Evolutionary conservation across 345 rosid species (phyloP).

Genomic region (Schrenkiella parvula): DNA sequence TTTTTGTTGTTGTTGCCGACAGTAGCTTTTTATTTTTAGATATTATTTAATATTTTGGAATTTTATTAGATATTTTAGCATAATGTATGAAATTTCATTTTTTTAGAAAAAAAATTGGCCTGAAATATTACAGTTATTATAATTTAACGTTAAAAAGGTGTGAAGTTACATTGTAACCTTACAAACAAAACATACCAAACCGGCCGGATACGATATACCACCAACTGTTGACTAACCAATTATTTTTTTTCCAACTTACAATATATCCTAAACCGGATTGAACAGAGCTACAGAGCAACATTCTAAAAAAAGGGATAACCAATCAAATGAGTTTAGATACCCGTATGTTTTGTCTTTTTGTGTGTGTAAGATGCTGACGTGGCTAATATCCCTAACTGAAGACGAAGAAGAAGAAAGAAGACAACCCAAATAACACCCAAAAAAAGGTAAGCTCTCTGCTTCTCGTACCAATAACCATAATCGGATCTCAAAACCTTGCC

Average conservation of each 20-base stretch:
- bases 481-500: conserved; percentile 27
- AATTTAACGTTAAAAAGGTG: background rate
- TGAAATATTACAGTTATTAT: background rate
- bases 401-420: conserved; percentile 15
- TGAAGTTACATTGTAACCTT: background rate
- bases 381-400: conserved; percentile 25
- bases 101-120: background rate
- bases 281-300: background rate
- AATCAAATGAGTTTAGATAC: background rate
- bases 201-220: background rate
- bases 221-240: background rate
- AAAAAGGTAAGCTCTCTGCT: background rate
- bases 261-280: background rate
- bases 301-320: background rate
- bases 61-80: background rate
- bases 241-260: background rate
- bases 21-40: background rate
- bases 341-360: background rate
- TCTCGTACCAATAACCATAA: conserved; percentile 4
- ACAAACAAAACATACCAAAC: background rate
- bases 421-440: conserved; percentile 17
- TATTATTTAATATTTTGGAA: background rate
- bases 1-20: conserved; percentile 19
- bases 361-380: conserved; percentile 15
- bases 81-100: background rate